A percentile compares a stretch with the other conserved stretches of the same genome.
Evolutionary conservation across 768 basidiomycete species (phyloP).

Genomic region (Obba rivulosa): DNA sequence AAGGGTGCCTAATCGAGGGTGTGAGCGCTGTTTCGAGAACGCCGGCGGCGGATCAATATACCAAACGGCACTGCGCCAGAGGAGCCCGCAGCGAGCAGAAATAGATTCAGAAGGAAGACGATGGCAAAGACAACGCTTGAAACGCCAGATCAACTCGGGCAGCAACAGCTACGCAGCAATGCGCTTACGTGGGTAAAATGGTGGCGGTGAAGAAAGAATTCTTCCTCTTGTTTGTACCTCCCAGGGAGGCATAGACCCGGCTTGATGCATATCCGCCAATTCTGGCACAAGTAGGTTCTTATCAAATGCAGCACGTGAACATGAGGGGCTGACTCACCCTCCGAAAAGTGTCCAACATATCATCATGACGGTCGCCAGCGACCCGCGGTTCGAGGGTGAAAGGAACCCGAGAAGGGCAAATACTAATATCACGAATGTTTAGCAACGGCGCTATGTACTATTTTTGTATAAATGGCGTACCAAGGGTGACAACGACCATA

Average conservation of each 20-base stretch:
- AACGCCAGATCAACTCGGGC: not conserved
- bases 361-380: slow-evolving; percentile 91
- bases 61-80: slow-evolving; percentile 97
- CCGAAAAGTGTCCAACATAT: slow-evolving; percentile 94
- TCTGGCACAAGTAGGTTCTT: slow-evolving; percentile 32
- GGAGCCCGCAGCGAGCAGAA: slow-evolving; percentile 78
- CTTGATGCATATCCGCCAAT: slow-evolving; percentile 88
- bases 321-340: slow-evolving; percentile 38
- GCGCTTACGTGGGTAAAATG: slow-evolving; percentile 73
- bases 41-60: slow-evolving; percentile 22
- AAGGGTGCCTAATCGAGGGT: slow-evolving; percentile 58
- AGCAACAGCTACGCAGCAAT: not conserved
- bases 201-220: slow-evolving; percentile 88
- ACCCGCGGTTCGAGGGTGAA: slow-evolving; percentile 92
- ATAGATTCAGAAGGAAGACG: slow-evolving; percentile 88
- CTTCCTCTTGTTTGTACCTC: slow-evolving; percentile 71
- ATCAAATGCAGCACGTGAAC: not conserved
- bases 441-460: not conserved
- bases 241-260: slow-evolving; percentile 74
- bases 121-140: slow-evolving; percentile 73
- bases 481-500: slow-evolving; percentile 85
- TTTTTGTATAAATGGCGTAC: slow-evolving; percentile 32
- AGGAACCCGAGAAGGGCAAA: slow-evolving; percentile 92
- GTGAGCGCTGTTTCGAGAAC: not conserved
- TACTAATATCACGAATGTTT: slow-evolving; percentile 37